phyloP scores from a whole-genome alignment of 1,284 basidiomycete genomes.

The Exobasidium rhododendri region DNA sequence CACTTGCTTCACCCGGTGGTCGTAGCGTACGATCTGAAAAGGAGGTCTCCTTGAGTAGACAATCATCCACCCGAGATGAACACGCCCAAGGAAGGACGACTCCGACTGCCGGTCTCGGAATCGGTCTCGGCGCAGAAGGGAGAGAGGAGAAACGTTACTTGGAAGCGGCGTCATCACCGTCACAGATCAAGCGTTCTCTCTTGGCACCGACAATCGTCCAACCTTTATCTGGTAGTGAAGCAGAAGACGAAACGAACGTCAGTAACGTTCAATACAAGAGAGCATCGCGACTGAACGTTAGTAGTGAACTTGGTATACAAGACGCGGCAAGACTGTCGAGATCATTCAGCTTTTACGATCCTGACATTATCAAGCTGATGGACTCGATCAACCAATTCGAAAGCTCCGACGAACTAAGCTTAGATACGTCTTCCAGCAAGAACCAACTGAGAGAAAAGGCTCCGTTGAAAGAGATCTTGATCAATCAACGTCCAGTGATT shows the following conservation, averaged over 20 bases:
- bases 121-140: neutral
- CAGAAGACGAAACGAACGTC: neutral
- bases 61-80: neutral
- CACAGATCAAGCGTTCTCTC: neutral
- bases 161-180: neutral
- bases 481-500: neutral
- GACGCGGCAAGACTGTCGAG: constrained; percentile 1
- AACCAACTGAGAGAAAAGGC: neutral
- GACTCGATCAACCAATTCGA: constrained; percentile 53
- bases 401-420: constrained; percentile 28
- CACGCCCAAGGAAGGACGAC: neutral
- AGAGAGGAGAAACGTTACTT: neutral
- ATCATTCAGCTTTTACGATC: constrained; percentile 63
- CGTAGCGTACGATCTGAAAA: neutral
- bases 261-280: neutral
- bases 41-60: neutral
- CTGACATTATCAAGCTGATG: constrained; percentile 66
- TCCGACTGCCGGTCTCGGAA: neutral
- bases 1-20: neutral
- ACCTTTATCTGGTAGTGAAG: neutral
- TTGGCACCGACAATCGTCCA: neutral
- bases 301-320: neutral
- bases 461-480: neutral
- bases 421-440: neutral
- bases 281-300: neutral